A percentile compares a stretch with the other conserved stretches of the same genome.
These are phyloP conservation scores for Pythium monospermum DNA, from an alignment of 352 stramenopile genomes.

Conservation along the genomic window DNA sequence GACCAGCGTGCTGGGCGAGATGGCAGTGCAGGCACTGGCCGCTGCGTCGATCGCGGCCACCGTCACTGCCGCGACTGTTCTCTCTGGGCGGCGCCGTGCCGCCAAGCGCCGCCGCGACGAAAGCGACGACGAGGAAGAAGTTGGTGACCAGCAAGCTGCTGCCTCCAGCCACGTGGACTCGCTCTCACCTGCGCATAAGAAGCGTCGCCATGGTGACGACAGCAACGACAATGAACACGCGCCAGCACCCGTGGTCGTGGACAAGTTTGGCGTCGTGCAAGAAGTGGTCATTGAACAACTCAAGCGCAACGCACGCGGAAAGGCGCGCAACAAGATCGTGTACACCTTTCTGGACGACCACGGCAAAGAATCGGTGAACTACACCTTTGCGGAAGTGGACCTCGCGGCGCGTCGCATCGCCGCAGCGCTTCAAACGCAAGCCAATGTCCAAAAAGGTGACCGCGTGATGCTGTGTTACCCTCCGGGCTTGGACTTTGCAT, in stretches of 20 bases:
- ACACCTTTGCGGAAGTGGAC: constrained; percentile 71
- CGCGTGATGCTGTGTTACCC: constrained; percentile 76
- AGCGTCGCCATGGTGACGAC: neutral
- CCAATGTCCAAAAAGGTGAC: constrained; percentile 47
- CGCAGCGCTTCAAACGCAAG: constrained; percentile 49
- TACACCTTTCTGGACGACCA: constrained; percentile 80
- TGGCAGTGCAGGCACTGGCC: constrained; percentile 42
- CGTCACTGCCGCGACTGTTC: constrained; percentile 3
- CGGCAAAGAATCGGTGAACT: constrained; percentile 57
- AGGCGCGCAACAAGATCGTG: constrained; percentile 60
- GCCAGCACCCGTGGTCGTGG: constrained; percentile 19
- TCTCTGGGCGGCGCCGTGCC: constrained; percentile 16
- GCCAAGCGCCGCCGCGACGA: constrained; percentile 15
- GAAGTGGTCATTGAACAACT: constrained; percentile 32
- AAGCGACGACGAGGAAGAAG: neutral
- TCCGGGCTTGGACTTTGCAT: constrained; percentile 65
- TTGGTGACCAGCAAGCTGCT: neutral
- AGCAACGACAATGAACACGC: neutral
- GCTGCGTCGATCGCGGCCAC: constrained; percentile 37
- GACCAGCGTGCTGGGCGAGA: constrained; percentile 31
- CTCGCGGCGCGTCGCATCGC: constrained; percentile 53
- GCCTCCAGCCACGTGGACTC: neutral
- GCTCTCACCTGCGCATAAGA: constrained; percentile 8
- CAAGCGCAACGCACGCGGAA: constrained; percentile 35
- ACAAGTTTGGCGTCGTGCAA: constrained; percentile 17